Evolutionary conservation across 192 early-diverging fungal genomes (phyloP), one percentile per base, ranked within the genome.

Genomic region (Coemansia sp.): DNA sequence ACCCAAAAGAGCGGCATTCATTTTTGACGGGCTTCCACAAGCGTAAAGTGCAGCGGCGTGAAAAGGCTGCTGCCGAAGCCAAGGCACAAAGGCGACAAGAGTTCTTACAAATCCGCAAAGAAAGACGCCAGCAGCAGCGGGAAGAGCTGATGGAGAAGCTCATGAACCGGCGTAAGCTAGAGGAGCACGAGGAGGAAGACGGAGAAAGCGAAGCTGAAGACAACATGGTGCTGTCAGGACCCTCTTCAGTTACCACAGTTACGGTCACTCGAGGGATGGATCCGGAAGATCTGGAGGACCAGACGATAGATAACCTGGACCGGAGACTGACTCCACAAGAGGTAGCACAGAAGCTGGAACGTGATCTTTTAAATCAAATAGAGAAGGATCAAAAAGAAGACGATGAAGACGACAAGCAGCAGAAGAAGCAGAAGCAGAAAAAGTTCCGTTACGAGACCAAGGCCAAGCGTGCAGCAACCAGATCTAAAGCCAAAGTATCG

Each of bases 1-100:
- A 89, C 55, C 67, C 82, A 0, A 80, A 81, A 21, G 82, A 75
- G 6, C 73, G 86, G 70, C 81, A 85, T 15, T 81, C 86, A 23
- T 90, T 83, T 45, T 68, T 90, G 38, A 90, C 87, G 3, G 87
- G 88, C 18, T 90, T 90, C 61, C 86, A 87, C 58, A 90, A 90
- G 60, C 82, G 88, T 56, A 90, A 90, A 47, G 66, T 84, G 2
- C 82, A 90, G 54, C 79, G 87, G 39, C 82, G 81, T 43, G 82
- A 83, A 33, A 79, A 79, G 10, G 86, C 88, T 3, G 61, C 59
- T 5, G 39, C 60, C 0, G 48, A 45, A 51, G 81, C 79, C 12
- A 75, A 81, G 49, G 78, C 81, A 46, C 80, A 80, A 20, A 80
- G 80, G 38, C 78, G 84, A 3, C 65, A 84, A 36, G 81, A 82